Evolutionary conservation across 345 rosid genomes (phyloP), one percentile per base, ranked within the genome.

Genomic region (Gossypium turneri): DNA sequence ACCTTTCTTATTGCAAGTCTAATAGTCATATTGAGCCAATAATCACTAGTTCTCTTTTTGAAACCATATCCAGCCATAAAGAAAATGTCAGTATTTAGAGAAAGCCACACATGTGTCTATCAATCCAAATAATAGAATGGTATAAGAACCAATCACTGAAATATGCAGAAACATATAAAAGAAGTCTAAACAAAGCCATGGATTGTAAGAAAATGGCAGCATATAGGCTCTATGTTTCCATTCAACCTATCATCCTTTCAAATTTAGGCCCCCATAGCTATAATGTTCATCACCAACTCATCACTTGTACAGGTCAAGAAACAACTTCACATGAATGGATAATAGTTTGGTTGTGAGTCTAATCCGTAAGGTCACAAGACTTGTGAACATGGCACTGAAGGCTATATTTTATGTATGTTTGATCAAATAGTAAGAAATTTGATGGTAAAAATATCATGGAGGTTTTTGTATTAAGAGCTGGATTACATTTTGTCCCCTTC

Each of bases 191-290:
- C 57, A 27, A 51, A 50, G 22, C 73, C 24, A 27, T 50, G 59
- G 47, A 56, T 27, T 4, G 17, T 51, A 51, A 69, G 22, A 24
- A 48, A 25, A 48, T 24, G 72, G 57, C 72, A 48, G 5, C 56
- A 67, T 22, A 48, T 7, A 22, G 25, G 60, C 20, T 69, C 24
- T 51, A 17, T 69, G 60, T 69, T 29, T 27, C 73, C 59, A 34
- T 69, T 69, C 73, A 69, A 69, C 73, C 73, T 51, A 69, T 51
- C 47, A 69, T 45, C 73, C 73, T 24, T 69, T 51, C 47, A 51
- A 27, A 17, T 27, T 69, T 10, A 69, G 73, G 60, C 73, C 60
- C 60, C 56, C 4, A 25, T 51, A 4, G 60, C 47, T 10, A 69
- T 25, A 51, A 69, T 51, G 73, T 51, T 69, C 59, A 50, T 67